Evolutionary conservation across 1,139 yeast genomes (phyloP), one percentile per base, ranked within the genome.

Genomic region (Yamadazyma jaroonii): DNA sequence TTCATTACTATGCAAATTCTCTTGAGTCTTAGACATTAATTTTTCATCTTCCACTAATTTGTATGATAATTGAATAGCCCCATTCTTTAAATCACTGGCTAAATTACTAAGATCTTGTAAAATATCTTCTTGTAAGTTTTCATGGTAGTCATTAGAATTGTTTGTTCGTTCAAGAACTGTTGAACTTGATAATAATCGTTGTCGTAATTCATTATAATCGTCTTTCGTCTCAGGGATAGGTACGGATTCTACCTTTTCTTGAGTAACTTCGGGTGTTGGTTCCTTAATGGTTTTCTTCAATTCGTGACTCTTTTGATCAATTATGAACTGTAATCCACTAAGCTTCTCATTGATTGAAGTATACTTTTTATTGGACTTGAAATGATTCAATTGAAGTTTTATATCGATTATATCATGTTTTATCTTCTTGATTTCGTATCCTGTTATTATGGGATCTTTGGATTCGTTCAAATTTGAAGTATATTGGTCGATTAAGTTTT

Each of bases 81-180:
- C 62, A n/a, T 53, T 47, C 40, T 62, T 67, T 37, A 71, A 57
- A 3, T 56, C 56, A 2, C 62, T 41, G 0, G 74, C 72, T 39
- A 71, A 53, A 22, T 59, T 65, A 0, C 64, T 46, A 39, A 71
- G 58, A 41, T 71, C 77, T 29, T 49, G 52, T 15, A 69, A 51
- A 8, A 71, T 57, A 32, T 68, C 72, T 34, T 64, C 64, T 45
- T 71, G 77, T n/a, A 70, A 47, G 3, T 66, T 60, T 39, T 70
- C 75, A 44, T 71, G 75, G 49, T 67, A 67, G 10, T 61, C 59
- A 45, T 67, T 67, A 3, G 50, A 27, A 24, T 26, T 33, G 33
- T 9, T 34, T 22, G 39, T 30, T 11, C 36, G 33, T 10, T 40
- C 33, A 9, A 33, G 26, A 10, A 26, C 9, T 6, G 36, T 26